Conservation (phyloP, 768 basidiomycete genomes). For the Amanita rubescens region DNA sequence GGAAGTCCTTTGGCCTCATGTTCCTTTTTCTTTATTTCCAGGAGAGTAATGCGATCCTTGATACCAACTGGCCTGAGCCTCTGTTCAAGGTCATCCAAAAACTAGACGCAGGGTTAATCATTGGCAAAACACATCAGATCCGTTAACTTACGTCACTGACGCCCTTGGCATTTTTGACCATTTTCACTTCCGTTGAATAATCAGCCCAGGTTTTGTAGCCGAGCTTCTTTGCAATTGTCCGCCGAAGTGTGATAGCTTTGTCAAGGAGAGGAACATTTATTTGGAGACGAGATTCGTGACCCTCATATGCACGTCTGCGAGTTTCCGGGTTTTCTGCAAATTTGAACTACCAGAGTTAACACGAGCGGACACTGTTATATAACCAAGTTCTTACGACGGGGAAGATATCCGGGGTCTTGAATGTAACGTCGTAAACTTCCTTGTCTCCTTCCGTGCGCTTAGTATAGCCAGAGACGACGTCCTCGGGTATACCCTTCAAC, state of each 20-base stretch:
- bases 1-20: conserved; percentile 50
- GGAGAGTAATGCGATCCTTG: conserved; percentile 59
- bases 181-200: conserved; percentile 78
- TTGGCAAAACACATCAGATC: background rate
- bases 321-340: conserved; percentile 66
- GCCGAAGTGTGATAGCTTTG: conserved; percentile 63
- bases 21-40: conserved; percentile 71
- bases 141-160: conserved; percentile 41
- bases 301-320: conserved; percentile 57
- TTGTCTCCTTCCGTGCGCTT: conserved; percentile 53
- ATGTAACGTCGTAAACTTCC: conserved; percentile 66
- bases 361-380: background rate
- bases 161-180: conserved; percentile 66
- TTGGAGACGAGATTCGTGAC: conserved; percentile 58
- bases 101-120: conserved; percentile 31
- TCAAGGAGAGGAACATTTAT: conserved; percentile 66
- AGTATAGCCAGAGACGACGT: conserved; percentile 71
- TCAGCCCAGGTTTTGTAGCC: conserved; percentile 80
- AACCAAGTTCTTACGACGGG: conserved; percentile 46
- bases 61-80: conserved; percentile 68
- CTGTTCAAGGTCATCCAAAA: conserved; percentile 66
- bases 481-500: conserved; percentile 72
- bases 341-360: conserved; percentile 52
- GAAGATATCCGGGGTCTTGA: conserved; percentile 78
- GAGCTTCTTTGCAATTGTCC: conserved; percentile 58